Evolutionary conservation across 176 grass and related monocot species (phyloP), one percentile per base, ranked within the genome.

Genomic region (Cocos nucifera): DNA sequence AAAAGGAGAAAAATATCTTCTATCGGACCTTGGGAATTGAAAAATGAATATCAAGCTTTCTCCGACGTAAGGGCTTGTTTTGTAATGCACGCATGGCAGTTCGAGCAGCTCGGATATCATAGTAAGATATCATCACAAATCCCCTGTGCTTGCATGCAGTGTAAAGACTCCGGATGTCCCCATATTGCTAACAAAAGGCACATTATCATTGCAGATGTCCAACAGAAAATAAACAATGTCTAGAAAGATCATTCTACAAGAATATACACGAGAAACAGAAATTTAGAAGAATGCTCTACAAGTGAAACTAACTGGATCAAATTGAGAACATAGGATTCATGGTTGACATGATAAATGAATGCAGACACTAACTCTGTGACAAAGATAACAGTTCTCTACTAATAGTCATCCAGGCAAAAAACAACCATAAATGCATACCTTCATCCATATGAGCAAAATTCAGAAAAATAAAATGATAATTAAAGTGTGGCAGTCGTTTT

Each of bases 101-200:
- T 2, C 85, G 82, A 17, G 90, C 90, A 73, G 74, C 74, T 28
- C 90, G 76, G 50, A 95, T 95, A 86, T 95, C 90, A 67, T 83
- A 95, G 68, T 95, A 95, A 56, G 90, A 95, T 73, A 95, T 86
- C 90, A 95, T 95, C 15, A 95, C 90, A 51, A 95, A 95, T 18
- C 90, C 90, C 58, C 90, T 95, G 19, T 95, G 85, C 61, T 95
- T 95, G 4, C 85, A 89, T 75, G 90, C 76, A 4, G 90, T 95
- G 74, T 95, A 95, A 28, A 95, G 73, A 48, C 78, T 86, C 62
- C 85, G 74, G 50, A 95, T 95, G n/a, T 89, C 85, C 59, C 90
- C 90, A 54, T 80, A 89, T 95, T 83, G 79, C 90, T 95, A 63
- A 54, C 16, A 53, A 73, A 79, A 87, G 74, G 6, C 23, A 64